Percentiles rank a stretch among this genome's conserved stretches.
These are phyloP conservation scores for Mollisiaceae sp. DNA, from an alignment of 2,329 filamentous ascomycete genomes.

Conservation along the genomic window DNA sequence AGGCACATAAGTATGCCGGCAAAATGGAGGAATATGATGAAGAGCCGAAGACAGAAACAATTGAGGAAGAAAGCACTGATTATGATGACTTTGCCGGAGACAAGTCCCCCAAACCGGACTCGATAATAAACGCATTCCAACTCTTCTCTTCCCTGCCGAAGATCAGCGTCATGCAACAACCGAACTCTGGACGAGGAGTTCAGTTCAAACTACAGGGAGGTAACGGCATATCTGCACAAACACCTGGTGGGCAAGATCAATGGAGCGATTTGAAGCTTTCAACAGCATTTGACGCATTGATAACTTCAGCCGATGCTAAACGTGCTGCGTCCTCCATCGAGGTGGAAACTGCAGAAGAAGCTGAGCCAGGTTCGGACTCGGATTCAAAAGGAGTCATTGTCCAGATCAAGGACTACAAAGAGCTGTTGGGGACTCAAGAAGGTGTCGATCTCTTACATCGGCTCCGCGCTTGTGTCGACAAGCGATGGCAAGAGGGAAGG, in stretches of 20 bases:
- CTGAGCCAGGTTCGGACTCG: conserved; percentile 23
- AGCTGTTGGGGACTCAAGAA: conserved; percentile 72
- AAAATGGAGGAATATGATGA: conserved; percentile 56
- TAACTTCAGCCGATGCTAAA: conserved; percentile 52
- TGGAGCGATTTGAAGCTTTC: conserved; percentile 69
- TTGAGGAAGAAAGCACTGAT: conserved; percentile 1
- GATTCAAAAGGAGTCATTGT: conserved; percentile 63
- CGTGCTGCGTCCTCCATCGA: conserved; percentile 22
- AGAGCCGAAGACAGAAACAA: conserved; percentile 38
- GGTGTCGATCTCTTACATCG: conserved; percentile 72
- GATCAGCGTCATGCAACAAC: neutral
- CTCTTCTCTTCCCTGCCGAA: neutral
- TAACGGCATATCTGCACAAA: conserved; percentile 31
- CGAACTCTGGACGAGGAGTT: neutral
- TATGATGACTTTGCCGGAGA: conserved; percentile 28
- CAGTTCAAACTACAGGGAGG: conserved; percentile 12
- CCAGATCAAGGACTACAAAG: conserved; percentile 80
- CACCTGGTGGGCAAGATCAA: conserved; percentile 45
- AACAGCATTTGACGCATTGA: conserved; percentile 61
- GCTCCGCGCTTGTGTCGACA: conserved; percentile 73
- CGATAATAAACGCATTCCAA: neutral
- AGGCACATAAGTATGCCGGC: conserved; percentile 59
- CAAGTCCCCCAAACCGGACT: conserved; percentile 23
- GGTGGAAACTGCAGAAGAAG: conserved; percentile 38
- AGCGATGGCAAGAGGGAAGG: conserved; percentile 72